phyloP scores from a whole-genome alignment of 2,329 filamentous ascomycete genomes.

The Zasmidium cellare region DNA sequence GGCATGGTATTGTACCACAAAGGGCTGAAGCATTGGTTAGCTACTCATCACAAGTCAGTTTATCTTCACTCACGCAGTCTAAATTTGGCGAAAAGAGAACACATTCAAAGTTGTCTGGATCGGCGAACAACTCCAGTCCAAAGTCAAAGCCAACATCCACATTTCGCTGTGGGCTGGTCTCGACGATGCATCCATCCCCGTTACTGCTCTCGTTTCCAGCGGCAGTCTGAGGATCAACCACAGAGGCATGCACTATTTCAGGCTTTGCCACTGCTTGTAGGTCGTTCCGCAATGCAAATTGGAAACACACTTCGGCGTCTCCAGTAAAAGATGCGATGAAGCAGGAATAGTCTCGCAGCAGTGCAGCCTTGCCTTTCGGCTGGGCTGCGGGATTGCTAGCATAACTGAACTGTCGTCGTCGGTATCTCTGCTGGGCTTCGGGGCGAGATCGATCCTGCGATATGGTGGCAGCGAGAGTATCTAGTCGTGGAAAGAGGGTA shows the following conservation, averaged over 20 bases:
- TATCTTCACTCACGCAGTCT: constrained; percentile 6
- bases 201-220: neutral
- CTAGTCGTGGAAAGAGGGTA: constrained; percentile 14
- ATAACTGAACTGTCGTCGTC: constrained; percentile 8
- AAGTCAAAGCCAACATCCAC: constrained; percentile 6
- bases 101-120: constrained; percentile 12
- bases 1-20: constrained; percentile 16
- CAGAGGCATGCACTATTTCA: constrained; percentile 10
- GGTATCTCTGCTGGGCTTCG: neutral
- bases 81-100: neutral
- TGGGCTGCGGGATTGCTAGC: constrained; percentile 6
- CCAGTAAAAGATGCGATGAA: constrained; percentile 16
- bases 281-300: constrained; percentile 9
- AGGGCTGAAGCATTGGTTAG: constrained; percentile 8
- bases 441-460: neutral
- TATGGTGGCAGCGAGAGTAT: constrained; percentile 6
- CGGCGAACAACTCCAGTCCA: constrained; percentile 13
- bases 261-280: neutral
- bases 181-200: neutral
- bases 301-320: constrained; percentile 14
- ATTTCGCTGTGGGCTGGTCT: neutral
- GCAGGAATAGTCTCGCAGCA: constrained; percentile 13
- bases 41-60: neutral
- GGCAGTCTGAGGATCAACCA: neutral
- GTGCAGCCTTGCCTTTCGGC: constrained; percentile 11